A percentile compares a stretch with the other conserved stretches of the same genome.
Evolutionary conservation across 2,329 filamentous ascomycete species (phyloP).

Genomic region (Emericellopsis cladophorae): DNA sequence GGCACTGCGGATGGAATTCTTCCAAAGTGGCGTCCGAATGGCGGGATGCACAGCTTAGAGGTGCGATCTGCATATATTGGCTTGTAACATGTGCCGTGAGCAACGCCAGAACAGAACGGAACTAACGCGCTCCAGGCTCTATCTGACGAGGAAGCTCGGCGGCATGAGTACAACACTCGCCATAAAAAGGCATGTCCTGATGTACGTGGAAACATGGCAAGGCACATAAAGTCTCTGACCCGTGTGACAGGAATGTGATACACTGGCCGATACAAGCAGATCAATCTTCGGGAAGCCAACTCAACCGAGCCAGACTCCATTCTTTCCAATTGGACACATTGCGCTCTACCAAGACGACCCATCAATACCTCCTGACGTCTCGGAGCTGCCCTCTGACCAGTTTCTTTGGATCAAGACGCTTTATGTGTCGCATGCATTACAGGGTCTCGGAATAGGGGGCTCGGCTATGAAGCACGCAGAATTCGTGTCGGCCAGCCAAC

Average conservation of each 20-base stretch:
- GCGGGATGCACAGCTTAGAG: conserved; percentile 8
- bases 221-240: conserved; percentile 1
- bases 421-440: conserved; percentile 3
- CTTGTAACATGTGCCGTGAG: conserved; percentile 2
- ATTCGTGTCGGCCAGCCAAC: not conserved
- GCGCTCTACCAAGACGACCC: conserved; percentile 11
- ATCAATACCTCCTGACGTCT: not conserved
- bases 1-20: conserved; percentile 11
- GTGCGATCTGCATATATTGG: conserved; percentile 9
- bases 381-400: not conserved
- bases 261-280: conserved; percentile 6
- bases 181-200: conserved; percentile 11
- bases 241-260: conserved; percentile 2
- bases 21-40: conserved; percentile 7
- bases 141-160: conserved; percentile 2
- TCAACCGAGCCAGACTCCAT: conserved; percentile 3
- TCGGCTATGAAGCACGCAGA: conserved; percentile 3
- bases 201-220: conserved; percentile 1
- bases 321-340: conserved; percentile 18
- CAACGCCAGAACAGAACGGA: not conserved
- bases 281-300: conserved; percentile 3
- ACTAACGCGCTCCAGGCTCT: conserved; percentile 5
- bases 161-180: conserved; percentile 1
- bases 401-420: conserved; percentile 4
- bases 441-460: conserved; percentile 2